Base-by-base conservation (phyloP, 2,329 filamentous ascomycete genomes). In the Orbilia ellipsospora region DNA sequence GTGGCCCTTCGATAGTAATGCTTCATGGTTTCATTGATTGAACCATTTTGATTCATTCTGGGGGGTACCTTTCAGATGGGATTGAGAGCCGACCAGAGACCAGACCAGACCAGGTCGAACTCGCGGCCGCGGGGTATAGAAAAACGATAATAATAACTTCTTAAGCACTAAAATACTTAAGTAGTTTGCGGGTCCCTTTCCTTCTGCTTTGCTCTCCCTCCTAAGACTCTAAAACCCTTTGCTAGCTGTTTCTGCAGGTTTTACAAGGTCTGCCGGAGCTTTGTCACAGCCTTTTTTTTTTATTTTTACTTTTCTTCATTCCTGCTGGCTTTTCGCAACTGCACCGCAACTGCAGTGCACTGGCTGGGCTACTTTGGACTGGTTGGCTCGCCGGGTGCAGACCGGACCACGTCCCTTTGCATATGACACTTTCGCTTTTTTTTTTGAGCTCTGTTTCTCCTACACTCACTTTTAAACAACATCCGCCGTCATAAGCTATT, bases 241-340 rank as follows among this genome's bases (percentile, higher is more conserved):
- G 62, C 56, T 62, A 73, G 69, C 55, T 73, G 69, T 55, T 65
- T 73, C 69, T 63, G 68, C 69, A 73, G 61, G 69, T 64, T 65
- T 42, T 55, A 26, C 60, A 64, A 36, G 60, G 60, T 51, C 15
- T 65, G 61, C 50, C 48, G 28, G 50, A 65, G 50, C 50, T 44
- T 65, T 56, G 61, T 65, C 61, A 52, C 61, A 44, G 61, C 50
- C 50, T 12, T 65, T 65, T 44, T 31, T 44, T 28, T n/a, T 54
- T 2, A 4, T 54, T 44, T 54, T 31, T 16, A 36, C 31, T 36
- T 36, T 36, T 36, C 31, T 36, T 36, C 31, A 7, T 36, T 36
- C 31, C 10, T 36, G 31, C 31, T 36, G 31, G 31, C 31, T 36
- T 10, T 31, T 36, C 31, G 31, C 31, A 23, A 36, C 31, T 36